These are phyloP conservation scores for Sporothrix pallida DNA, from an alignment of 2,329 filamentous ascomycete genomes.

Conservation along the genomic window DNA sequence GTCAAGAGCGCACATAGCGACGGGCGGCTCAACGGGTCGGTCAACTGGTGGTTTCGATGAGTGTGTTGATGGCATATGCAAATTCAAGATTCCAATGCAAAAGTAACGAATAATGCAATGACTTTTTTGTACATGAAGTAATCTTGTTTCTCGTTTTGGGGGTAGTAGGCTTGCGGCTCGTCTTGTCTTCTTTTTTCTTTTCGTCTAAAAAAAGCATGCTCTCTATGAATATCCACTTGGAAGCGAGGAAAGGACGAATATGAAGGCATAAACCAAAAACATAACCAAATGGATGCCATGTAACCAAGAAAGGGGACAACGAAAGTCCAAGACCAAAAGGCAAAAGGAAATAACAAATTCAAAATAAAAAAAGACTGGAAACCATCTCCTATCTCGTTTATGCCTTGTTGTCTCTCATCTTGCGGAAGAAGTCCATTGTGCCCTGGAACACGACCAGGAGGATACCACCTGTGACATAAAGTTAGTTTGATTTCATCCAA, in stretches of 20 bases:
- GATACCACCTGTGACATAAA: slow-evolving; percentile 61
- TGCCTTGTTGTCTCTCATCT: slow-evolving; percentile 49
- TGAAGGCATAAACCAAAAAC: background rate
- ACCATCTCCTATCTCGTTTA: background rate
- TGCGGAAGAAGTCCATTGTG: slow-evolving; percentile 91
- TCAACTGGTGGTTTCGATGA: slow-evolving; percentile 82
- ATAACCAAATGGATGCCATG: slow-evolving; percentile 4
- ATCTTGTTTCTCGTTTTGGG: slow-evolving; percentile 1
- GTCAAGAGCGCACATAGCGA: slow-evolving; percentile 65
- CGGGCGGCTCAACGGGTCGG: slow-evolving; percentile 50
- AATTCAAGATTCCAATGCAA: too few species aligned
- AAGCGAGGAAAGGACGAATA: background rate
- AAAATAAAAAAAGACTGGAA: background rate
- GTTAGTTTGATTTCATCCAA: slow-evolving; percentile 18
- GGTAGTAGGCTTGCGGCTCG: background rate
- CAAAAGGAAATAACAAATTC: background rate
- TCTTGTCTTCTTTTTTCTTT: slow-evolving; percentile 9
- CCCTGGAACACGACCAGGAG: slow-evolving; percentile 85
- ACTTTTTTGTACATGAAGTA: slow-evolving; percentile 5
- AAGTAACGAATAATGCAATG: background rate
- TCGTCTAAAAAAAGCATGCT: slow-evolving; percentile 20
- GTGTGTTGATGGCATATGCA: background rate
- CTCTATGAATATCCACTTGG: slow-evolving; percentile 24
- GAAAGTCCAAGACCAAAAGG: background rate
- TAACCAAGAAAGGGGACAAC: background rate